Percentiles rank a stretch among this genome's conserved stretches.
These are phyloP conservation scores for Geotrichum candidum DNA, from an alignment of 1,139 yeast species.

Conservation along the genomic window DNA sequence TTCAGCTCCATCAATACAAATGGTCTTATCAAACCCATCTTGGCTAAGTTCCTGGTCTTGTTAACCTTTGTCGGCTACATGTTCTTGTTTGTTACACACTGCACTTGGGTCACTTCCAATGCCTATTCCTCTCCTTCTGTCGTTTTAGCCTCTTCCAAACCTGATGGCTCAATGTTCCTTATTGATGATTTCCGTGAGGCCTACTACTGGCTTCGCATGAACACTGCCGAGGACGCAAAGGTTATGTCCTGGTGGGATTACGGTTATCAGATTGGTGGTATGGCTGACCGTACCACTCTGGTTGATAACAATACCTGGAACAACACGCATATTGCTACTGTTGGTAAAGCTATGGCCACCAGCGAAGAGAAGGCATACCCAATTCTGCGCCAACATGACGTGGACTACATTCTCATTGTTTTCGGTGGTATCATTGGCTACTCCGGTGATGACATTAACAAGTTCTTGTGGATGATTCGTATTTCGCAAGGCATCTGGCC, in stretches of 20 bases:
- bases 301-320: conserved; percentile 99
- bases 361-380: conserved; percentile 84
- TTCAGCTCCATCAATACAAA: conserved; percentile 18
- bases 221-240: conserved; percentile 91
- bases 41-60: conserved; percentile 59
- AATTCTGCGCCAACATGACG: conserved; percentile 84
- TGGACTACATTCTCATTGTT: conserved; percentile 85
- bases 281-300: conserved; percentile 98
- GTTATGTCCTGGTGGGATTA: conserved; percentile 99
- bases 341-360: conserved; percentile 96
- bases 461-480: conserved; percentile 98
- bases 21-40: conserved; percentile 32
- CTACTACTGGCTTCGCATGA: conserved; percentile 97
- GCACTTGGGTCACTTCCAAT: conserved; percentile 94
- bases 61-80: conserved; percentile 71
- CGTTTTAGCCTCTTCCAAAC: conserved; percentile 74
- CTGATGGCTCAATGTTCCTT: conserved; percentile 79
- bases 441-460: conserved; percentile 95
- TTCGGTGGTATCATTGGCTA: conserved; percentile 94
- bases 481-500: conserved; percentile 99
- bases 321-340: conserved; percentile 99
- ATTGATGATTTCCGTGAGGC: conserved; percentile 99
- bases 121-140: conserved; percentile 98
- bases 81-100: conserved; percentile 80
- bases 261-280: conserved; percentile 98